A percentile compares a stretch with the other conserved stretches of the same genome.
Conservation (phyloP, 371 early-diverging fungal genomes). For the Apophysomyces elegans region DNA sequence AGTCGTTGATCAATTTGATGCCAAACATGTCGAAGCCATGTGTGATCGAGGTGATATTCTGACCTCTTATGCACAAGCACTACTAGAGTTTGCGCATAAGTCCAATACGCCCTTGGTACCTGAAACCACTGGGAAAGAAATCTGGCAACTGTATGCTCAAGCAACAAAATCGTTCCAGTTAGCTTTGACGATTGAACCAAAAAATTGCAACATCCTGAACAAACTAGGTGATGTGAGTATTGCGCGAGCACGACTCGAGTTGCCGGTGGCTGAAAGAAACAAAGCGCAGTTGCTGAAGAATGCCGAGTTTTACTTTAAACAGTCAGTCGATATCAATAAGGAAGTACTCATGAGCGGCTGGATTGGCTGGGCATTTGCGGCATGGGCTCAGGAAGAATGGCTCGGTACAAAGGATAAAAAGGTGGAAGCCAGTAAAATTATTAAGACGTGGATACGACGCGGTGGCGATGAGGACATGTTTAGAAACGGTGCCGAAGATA, state of each 20-base stretch:
- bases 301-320: conserved; percentile 51
- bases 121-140: conserved; percentile 39
- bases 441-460: conserved; percentile 43
- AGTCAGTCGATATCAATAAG: conserved; percentile 43
- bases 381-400: conserved; percentile 50
- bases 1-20: conserved; percentile 49
- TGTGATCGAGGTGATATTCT: conserved; percentile 74
- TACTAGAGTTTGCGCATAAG: conserved; percentile 32
- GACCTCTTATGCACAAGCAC: conserved; percentile 60
- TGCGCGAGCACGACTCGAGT: conserved; percentile 46
- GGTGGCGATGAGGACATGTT: conserved; percentile 42
- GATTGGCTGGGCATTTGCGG: conserved; percentile 45
- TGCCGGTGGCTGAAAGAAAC: conserved; percentile 58
- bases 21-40: conserved; percentile 65
- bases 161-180: conserved; percentile 58
- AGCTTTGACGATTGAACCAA: conserved; percentile 55
- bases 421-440: conserved; percentile 37
- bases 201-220: conserved; percentile 57
- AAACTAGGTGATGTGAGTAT: conserved; percentile 66
- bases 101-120: conserved; percentile 20
- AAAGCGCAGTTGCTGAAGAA: conserved; percentile 57
- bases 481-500: conserved; percentile 40
- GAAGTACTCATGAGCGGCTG: conserved; percentile 43
- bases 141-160: conserved; percentile 57
- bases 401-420: conserved; percentile 27